These are phyloP conservation scores for Colletotrichum lini DNA, from an alignment of 2,329 filamentous ascomycete species.

Conservation along the genomic window DNA sequence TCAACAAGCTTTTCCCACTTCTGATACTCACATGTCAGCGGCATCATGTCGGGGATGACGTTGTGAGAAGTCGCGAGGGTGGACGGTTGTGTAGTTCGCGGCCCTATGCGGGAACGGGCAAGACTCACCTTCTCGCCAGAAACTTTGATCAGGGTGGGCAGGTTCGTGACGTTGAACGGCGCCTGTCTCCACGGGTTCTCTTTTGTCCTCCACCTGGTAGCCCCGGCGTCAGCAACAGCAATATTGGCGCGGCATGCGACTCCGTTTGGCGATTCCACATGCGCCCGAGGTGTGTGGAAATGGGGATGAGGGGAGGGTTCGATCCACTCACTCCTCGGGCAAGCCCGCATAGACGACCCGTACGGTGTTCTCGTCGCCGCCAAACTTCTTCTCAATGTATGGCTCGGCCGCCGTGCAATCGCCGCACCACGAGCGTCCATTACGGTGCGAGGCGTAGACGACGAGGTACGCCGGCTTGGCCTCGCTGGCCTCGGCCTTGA, in stretches of 20 bases:
- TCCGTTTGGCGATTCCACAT: background rate
- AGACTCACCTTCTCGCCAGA: slow-evolving; percentile 31
- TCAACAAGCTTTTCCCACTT: slow-evolving; percentile 40
- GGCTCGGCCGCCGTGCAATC: slow-evolving; percentile 40
- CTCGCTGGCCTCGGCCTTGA: slow-evolving; percentile 36
- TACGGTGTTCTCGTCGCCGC: slow-evolving; percentile 30
- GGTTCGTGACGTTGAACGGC: slow-evolving; percentile 40
- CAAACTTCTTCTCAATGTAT: slow-evolving; percentile 40
- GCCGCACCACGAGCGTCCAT: slow-evolving; percentile 37
- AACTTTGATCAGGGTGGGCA: slow-evolving; percentile 39
- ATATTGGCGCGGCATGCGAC: too few relatives aligned
- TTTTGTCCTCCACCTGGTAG: slow-evolving; percentile 37
- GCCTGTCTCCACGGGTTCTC: slow-evolving; percentile 38
- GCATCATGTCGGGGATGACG: background rate
- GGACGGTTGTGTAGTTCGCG: background rate
- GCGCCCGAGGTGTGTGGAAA: too few relatives aligned
- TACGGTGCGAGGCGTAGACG: slow-evolving; percentile 40
- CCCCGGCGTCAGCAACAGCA: background rate
- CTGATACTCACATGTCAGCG: slow-evolving; percentile 21
- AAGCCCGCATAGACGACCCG: slow-evolving; percentile 37
- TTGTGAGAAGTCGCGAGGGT: background rate
- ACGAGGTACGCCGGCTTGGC: slow-evolving; percentile 37
- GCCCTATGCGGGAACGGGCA: background rate
- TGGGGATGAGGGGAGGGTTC: background rate
- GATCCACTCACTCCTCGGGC: slow-evolving; percentile 37